These are phyloP conservation scores for Aspergillus aculeatinus DNA, from an alignment of 2,329 filamentous ascomycete genomes.

Conservation along the genomic window DNA sequence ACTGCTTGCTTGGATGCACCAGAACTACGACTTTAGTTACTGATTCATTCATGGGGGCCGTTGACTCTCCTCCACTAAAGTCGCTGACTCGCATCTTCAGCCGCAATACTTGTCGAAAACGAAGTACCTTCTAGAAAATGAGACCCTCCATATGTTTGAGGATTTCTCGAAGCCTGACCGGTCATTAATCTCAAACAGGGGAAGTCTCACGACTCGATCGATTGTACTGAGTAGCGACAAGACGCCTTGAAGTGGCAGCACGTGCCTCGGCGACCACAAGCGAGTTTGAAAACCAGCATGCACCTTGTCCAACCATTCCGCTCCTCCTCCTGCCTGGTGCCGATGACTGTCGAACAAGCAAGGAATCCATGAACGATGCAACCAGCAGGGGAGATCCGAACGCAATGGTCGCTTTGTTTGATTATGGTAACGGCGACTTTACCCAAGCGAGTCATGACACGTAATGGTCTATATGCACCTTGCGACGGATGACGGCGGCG, in stretches of 20 bases:
- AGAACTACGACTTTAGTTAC: not conserved
- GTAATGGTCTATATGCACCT: slow-evolving; percentile 24
- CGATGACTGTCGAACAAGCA: slow-evolving; percentile 1
- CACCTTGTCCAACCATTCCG: not conserved
- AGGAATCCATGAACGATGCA: not conserved
- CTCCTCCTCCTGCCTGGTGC: not conserved
- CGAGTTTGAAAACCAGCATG: not conserved
- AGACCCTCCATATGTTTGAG: not conserved
- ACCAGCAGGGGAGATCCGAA: not conserved
- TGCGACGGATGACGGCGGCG: not conserved
- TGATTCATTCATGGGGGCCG: not conserved
- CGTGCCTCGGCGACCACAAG: not conserved
- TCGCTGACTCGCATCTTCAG: not conserved
- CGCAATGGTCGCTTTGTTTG: not conserved
- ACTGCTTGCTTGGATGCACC: not conserved
- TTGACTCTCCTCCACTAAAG: not conserved
- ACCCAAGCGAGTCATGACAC: slow-evolving; percentile 32
- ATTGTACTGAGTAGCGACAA: not conserved
- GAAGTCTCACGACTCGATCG: not conserved
- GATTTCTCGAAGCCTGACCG: slow-evolving; percentile 3
- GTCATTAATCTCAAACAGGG: slow-evolving; percentile 2
- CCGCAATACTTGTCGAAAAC: not conserved
- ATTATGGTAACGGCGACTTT: slow-evolving; percentile 16
- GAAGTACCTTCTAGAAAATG: not conserved
- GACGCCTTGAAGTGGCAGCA: not conserved